Evolutionary conservation across 345 rosid genomes (phyloP), one percentile per base, ranked within the genome.

Genomic region (Xanthoceras sorbifolium): DNA sequence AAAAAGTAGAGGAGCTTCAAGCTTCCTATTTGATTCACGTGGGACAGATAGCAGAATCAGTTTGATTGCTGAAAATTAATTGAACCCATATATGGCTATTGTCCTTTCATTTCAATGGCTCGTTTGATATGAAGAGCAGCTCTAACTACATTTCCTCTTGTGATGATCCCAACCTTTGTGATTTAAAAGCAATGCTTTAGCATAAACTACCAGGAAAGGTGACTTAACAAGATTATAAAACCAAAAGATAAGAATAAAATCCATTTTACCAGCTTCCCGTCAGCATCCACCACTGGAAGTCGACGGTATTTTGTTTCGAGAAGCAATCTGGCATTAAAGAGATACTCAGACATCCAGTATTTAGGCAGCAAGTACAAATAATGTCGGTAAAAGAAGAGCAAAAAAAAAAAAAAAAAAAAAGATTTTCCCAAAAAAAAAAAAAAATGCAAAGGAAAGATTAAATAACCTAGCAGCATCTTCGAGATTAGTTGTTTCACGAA

Each of bases 131-230:
- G 89, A 78, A 90, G 92, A 9, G 97, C 99, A 10, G 97, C 98
- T 87, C 97, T 85, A 48, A 90, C 99, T 23, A 95, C 99, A 77
- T 95, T 93, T 80, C 98, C 97, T 87, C 99, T 85, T 63, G 99
- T 93, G 82, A 95, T 92, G 42, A 94, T 90, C 62, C 99, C 99
- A 7, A 95, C 98, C 99, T 95, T n/a, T 84, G 22, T 5, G 15
- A 64, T 17, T 72, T 5, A 73, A 17, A 52, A 23, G 66, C n/a
- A 46, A 26, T 5, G 54, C 0, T 26, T 34, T 31, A n/a, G 23
- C 63, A 10, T 65, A 42, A 69, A 32, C 44, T 15, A 12, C 31
- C 2, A 7, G 3, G 26, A 57, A 55, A 71, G 23, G 52, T 55
- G 38, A n/a, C 29, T 52, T 64, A 18, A 0, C 40, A 54, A 55